Percentiles rank a stretch among this genome's conserved stretches.
Evolutionary conservation across 768 basidiomycete species (phyloP).

Genomic region (Naganishia antarctica): DNA sequence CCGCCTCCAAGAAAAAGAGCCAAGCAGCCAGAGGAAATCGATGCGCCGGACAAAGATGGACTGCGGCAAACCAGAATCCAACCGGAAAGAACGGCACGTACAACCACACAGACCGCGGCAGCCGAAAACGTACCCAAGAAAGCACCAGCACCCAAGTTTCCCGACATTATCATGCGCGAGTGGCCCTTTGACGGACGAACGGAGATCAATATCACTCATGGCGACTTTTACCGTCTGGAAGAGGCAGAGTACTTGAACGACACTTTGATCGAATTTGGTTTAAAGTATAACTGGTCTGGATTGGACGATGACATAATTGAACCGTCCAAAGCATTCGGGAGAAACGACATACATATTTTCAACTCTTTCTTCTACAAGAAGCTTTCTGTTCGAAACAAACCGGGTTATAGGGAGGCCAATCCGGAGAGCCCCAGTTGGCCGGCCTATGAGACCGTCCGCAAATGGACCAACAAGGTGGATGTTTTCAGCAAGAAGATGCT

Average conservation of each 20-base stretch:
- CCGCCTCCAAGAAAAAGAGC: neutral
- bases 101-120: neutral
- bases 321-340: neutral
- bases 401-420: constrained; percentile 50
- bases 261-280: constrained; percentile 89
- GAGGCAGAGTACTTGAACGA: constrained; percentile 89
- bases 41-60: neutral
- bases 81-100: neutral
- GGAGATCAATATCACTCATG: constrained; percentile 67
- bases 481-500: constrained; percentile 88
- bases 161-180: constrained; percentile 24
- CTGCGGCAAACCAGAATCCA: neutral
- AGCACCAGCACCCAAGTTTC: neutral
- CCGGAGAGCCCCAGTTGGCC: constrained; percentile 33
- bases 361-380: constrained; percentile 99
- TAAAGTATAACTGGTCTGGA: constrained; percentile 62
- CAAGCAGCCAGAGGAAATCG: neutral
- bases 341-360: constrained; percentile 66
- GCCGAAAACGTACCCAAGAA: neutral
- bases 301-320: neutral
- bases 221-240: constrained; percentile 67
- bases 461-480: constrained; percentile 88
- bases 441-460: constrained; percentile 71
- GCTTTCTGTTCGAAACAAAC: constrained; percentile 58
- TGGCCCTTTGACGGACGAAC: constrained; percentile 39